Evolutionary conservation across 768 basidiomycete genomes (phyloP), one percentile per base, ranked within the genome.

Genomic region (Boletus vermiculosoides): DNA sequence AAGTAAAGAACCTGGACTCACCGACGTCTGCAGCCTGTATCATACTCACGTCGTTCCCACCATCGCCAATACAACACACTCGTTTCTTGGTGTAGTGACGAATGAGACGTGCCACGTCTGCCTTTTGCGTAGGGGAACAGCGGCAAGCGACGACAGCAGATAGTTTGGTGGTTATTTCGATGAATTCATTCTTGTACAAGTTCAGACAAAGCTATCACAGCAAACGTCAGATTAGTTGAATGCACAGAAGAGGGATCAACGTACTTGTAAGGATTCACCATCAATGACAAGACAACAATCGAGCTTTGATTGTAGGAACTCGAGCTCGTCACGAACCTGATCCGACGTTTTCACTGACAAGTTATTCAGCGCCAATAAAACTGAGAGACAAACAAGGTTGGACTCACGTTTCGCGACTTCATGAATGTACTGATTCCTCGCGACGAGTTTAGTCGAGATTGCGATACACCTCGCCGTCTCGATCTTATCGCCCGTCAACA

Each of bases 21-120:
- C 94, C 96, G 56, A 99, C 94, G 66, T 98, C 94, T 3, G 97
- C 97, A 1, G 97, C 97, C 68, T 98, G 97, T 59, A 99, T 99
- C 97, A 99, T 99, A 71, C 92, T 94, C 60, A 99, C 97, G 70
- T 99, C 97, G 71, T 99, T 99, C 5, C 97, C 97, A 34, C 97
- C 97, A 74, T 99, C 97, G 2, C 97, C 97, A 56, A 98, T 98
- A 69, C 97, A 98, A 71, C 96, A 98, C 0, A 99, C 96, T 0
- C 96, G 85, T 72, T 98, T 98, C 75, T 86, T 90, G 3, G 96
- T 97, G 68, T 87, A 86, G 18, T 82, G 78, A 8, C 97, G 87
- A 59, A 99, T 98, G 36, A 99, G 77, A 5, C 93, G 84, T 0
- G 97, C 96, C 5, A 99, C 93, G 68, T 98, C 96, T 11, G 97